Evolutionary conservation across 2,329 filamentous ascomycete species (phyloP), one percentile per base, ranked within the genome.

Genomic region (Trichothecium roseum): DNA sequence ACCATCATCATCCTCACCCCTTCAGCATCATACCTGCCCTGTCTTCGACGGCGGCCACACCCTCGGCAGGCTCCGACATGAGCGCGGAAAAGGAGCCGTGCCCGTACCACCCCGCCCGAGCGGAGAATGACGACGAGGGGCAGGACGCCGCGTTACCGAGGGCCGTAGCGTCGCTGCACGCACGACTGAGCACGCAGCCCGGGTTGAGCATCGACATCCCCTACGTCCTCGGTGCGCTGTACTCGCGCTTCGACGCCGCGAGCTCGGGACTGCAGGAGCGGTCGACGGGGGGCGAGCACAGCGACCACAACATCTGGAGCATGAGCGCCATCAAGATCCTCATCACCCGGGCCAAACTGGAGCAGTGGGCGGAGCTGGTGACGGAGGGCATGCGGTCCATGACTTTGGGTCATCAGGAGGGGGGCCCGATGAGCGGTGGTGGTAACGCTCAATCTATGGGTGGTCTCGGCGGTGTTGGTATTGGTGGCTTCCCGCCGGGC

Each of bases 291-390:
- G 58, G 49, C n/a, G 47, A 45, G 1, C 6, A 12, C 12, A 55
- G 55, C 36, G 59, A 66, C 9, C 61, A 62, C 35, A 68, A 66
- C 32, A 45, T 69, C 0, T 72, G 67, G 67, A 64, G 63, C 5
- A 50, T 70, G 41, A 63, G 62, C 0, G 61, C 66, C 0, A 56
- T 62, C 27, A 69, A 70, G 30, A 50, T 72, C 1, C 55, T 59
- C 15, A 62, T 70, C 24, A 63, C 63, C 1, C 59, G 59, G 6
- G 51, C 59, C 3, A 69, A 68, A 40, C 42, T 72, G 0, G 63
- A 66, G 34, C 54, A 59, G 13, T 71, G 64, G 61, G 57, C 63
- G 0, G 66, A 69, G 33, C 53, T 66, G 1, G 58, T 68, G 0
- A 55, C 62, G 0, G 55, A 54, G 2, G 56, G 62, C 2, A 55